Evolutionary conservation across 805 yeast species (phyloP).

Genomic region (Hanseniaspora hatyaiensis): DNA sequence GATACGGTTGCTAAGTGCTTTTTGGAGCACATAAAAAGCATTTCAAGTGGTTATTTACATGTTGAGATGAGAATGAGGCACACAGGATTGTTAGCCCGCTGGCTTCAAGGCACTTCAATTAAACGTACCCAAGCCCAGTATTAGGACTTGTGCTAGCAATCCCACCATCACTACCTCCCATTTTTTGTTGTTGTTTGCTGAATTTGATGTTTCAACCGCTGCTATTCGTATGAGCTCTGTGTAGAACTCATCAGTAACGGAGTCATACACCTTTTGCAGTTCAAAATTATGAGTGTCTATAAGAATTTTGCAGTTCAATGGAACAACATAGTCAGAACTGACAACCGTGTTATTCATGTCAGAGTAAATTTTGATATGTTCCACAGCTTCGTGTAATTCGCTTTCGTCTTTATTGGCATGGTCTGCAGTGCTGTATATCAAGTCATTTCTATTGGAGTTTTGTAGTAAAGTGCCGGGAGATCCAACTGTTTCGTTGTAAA

Average conservation of each 20-base stretch:
- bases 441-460: too few species aligned
- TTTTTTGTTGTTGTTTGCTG: constrained; percentile 1
- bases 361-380: background rate
- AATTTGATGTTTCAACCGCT: background rate
- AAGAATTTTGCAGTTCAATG: constrained; percentile 11
- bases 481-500: constrained; percentile 16
- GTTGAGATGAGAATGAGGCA: too few species aligned
- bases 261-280: constrained; percentile 1
- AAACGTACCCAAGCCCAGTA: constrained; percentile 13
- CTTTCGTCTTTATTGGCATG: too few species aligned
- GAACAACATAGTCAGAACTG: constrained; percentile 3
- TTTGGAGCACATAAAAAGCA: too few species aligned
- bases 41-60: too few species aligned
- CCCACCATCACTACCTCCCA: constrained; percentile 13
- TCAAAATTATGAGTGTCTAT: constrained; percentile 3
- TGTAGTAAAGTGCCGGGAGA: too few species aligned
- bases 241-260: constrained; percentile 12
- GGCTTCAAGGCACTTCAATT: background rate
- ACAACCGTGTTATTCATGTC: background rate
- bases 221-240: constrained; percentile 6
- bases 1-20: too few species aligned
- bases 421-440: too few species aligned
- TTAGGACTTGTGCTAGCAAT: constrained; percentile 5
- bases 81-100: too few species aligned
- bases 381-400: background rate